Conservation (phyloP, 2,329 filamentous ascomycete genomes). For the Fusarium anthophilum region DNA sequence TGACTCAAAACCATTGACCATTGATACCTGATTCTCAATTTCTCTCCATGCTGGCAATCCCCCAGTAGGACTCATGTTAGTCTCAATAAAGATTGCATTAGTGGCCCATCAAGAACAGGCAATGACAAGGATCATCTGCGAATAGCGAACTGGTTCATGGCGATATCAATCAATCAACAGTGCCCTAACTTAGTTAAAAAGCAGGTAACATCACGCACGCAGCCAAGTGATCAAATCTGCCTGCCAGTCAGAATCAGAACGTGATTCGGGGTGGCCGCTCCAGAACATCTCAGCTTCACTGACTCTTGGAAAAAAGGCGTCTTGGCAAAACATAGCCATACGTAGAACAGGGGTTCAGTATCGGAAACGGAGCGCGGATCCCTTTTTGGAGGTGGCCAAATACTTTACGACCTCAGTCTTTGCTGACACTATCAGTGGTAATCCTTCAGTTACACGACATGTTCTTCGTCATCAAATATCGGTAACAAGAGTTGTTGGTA, state of each 20-base stretch:
- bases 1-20: neutral
- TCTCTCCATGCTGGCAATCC: neutral
- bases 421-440: neutral
- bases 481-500: too few relatives aligned
- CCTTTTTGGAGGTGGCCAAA: conserved; percentile 11
- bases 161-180: conserved; percentile 12
- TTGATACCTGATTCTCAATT: neutral
- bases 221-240: conserved; percentile 29
- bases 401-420: neutral
- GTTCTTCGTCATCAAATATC: neutral
- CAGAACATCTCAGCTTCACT: conserved; percentile 1
- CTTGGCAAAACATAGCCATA: conserved; percentile 6
- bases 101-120: conserved; percentile 5
- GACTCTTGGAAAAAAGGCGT: neutral
- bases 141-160: conserved; percentile 9
- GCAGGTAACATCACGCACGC: conserved; percentile 20
- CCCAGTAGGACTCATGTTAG: neutral
- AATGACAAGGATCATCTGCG: conserved; percentile 5
- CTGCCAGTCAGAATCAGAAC: conserved; percentile 4
- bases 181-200: neutral
- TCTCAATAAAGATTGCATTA: neutral
- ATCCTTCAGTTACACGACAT: neutral
- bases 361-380: neutral
- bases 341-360: conserved; percentile 11
- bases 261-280: conserved; percentile 30